These are phyloP conservation scores for Boletus subcaerulescens DNA, from an alignment of 768 basidiomycete species.

Conservation along the genomic window DNA sequence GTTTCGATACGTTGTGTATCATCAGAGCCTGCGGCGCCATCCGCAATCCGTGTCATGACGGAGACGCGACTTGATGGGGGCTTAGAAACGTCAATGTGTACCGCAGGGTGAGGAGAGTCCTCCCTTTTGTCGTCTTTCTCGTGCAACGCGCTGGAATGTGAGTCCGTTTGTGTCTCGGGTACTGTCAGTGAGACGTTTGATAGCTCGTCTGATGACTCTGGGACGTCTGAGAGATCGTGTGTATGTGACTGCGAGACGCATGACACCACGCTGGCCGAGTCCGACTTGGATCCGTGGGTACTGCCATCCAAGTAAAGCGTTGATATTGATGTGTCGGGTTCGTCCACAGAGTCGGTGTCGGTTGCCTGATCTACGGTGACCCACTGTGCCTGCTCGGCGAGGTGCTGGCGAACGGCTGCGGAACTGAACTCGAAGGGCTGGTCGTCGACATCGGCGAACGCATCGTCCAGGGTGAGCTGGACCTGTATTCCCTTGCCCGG, in stretches of 20 bases:
- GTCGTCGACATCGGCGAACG: slow-evolving; percentile 60
- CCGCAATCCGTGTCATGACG: not conserved
- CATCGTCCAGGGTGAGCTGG: slow-evolving; percentile 58
- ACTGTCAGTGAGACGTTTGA: slow-evolving; percentile 27
- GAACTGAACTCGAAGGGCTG: slow-evolving; percentile 53
- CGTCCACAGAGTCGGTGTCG: slow-evolving; percentile 34
- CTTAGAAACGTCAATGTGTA: slow-evolving; percentile 45
- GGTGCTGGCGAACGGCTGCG: slow-evolving; percentile 58
- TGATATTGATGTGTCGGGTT: slow-evolving; percentile 49
- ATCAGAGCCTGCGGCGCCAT: not conserved
- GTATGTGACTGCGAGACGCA: slow-evolving; percentile 24
- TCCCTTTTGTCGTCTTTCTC: slow-evolving; percentile 4
- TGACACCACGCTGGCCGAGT: slow-evolving; percentile 14
- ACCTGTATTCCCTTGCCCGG: slow-evolving; percentile 23
- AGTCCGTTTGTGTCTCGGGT: not conserved
- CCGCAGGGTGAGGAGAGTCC: slow-evolving; percentile 35
- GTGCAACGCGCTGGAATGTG: not conserved
- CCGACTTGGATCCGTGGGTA: slow-evolving; percentile 14
- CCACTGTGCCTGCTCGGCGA: slow-evolving; percentile 48
- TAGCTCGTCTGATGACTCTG: slow-evolving; percentile 13
- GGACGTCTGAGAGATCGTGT: slow-evolving; percentile 7
- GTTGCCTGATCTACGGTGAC: slow-evolving; percentile 23
- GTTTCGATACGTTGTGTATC: not conserved
- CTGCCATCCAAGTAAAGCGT: slow-evolving; percentile 53
- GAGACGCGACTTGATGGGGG: slow-evolving; percentile 32